Percentiles rank a stretch among this genome's conserved stretches.
These are phyloP conservation scores for Pistacia integerrima DNA, from an alignment of 345 rosid species.

Conservation along the genomic window DNA sequence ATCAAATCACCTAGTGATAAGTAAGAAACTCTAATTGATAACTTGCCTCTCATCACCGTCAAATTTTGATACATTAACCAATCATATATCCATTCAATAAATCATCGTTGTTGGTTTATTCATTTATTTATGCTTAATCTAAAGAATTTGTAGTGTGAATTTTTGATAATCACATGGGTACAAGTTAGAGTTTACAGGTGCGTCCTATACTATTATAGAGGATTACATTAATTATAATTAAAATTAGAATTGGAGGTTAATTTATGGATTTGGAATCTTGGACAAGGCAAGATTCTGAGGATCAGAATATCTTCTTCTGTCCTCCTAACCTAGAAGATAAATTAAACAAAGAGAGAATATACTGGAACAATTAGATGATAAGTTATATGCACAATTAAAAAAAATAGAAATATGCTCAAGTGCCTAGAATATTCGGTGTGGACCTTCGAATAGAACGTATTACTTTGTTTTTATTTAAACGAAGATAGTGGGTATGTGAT, in stretches of 20 bases:
- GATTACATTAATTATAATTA: background rate
- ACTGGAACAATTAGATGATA: constrained; percentile 20
- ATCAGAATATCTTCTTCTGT: constrained; percentile 26
- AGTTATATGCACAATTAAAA: background rate
- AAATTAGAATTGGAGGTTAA: background rate
- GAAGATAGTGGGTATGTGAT: background rate
- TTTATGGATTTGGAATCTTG: constrained; percentile 27
- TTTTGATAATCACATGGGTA: too few relatives aligned
- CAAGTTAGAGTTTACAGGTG: too few relatives aligned
- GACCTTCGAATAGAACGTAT: constrained; percentile 6
- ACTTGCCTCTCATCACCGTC: too few relatives aligned
- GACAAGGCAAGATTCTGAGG: constrained; percentile 38
- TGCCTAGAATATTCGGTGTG: constrained; percentile 36
- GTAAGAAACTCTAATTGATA: too few relatives aligned
- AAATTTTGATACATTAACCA: too few relatives aligned
- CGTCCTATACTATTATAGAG: too few relatives aligned
- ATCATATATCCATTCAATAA: too few relatives aligned
- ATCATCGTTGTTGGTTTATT: too few relatives aligned
- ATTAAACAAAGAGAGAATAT: constrained; percentile 28
- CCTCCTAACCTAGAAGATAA: constrained; percentile 25
- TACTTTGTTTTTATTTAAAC: background rate
- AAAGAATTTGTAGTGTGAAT: too few relatives aligned
- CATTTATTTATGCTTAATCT: too few relatives aligned
- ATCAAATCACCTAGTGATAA: too few relatives aligned
- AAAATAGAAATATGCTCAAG: background rate